These are phyloP conservation scores for Colletotrichum euphorbiae DNA, from an alignment of 2,329 filamentous ascomycete species.

Conservation along the genomic window DNA sequence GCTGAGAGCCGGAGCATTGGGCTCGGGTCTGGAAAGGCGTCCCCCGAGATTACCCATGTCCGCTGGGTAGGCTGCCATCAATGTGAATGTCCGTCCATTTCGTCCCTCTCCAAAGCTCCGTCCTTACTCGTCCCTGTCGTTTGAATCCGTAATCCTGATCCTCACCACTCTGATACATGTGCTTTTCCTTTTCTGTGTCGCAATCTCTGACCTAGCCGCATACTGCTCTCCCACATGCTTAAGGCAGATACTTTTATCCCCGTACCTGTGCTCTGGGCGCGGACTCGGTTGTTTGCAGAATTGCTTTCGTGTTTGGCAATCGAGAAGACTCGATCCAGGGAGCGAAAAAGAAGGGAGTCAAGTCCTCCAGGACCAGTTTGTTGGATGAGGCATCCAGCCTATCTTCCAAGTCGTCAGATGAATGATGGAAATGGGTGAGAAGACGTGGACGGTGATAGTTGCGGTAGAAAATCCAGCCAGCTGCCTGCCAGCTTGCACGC, in stretches of 20 bases:
- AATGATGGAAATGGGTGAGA: slow-evolving; percentile 16
- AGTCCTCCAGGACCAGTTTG: not conserved
- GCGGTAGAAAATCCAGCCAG: slow-evolving; percentile 3
- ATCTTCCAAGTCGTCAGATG: not conserved
- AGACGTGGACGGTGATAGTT: too few species aligned
- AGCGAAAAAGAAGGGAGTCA: not conserved
- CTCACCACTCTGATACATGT: slow-evolving; percentile 14
- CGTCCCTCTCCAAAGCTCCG: too few species aligned
- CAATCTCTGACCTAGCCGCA: slow-evolving; percentile 22
- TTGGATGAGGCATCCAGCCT: not conserved
- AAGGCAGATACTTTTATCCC: not conserved
- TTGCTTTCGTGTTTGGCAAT: not conserved
- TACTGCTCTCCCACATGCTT: slow-evolving; percentile 21
- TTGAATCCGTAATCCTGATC: not conserved
- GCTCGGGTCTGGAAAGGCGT: not conserved
- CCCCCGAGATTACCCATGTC: slow-evolving; percentile 24
- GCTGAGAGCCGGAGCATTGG: slow-evolving; percentile 19
- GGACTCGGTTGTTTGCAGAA: not conserved
- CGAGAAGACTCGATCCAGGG: not conserved
- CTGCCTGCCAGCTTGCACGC: too few species aligned
- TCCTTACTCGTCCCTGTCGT: too few species aligned
- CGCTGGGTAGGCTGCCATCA: not conserved
- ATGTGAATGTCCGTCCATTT: too few species aligned
- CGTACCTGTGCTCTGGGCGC: not conserved
- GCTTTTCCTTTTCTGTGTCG: slow-evolving; percentile 8